Evolutionary conservation across 257 asterid species (phyloP).

Genomic region (Eustoma russellianum): DNA sequence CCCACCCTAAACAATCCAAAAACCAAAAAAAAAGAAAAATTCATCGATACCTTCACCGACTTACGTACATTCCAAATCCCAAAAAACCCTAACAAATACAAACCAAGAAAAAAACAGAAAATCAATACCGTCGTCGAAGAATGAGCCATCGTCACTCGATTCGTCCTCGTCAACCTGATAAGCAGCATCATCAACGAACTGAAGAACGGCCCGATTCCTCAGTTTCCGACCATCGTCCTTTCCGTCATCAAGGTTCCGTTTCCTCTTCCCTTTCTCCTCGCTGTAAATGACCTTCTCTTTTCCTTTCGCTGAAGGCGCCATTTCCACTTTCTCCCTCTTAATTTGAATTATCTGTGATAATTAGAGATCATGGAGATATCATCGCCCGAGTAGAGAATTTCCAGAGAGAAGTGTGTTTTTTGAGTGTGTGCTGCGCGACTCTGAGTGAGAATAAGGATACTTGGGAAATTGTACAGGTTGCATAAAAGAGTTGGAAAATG

Average conservation of each 20-base stretch:
- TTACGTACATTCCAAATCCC: neutral
- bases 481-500: neutral
- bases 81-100: neutral
- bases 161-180: constrained; percentile 48
- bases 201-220: constrained; percentile 44
- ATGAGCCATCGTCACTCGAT: constrained; percentile 45
- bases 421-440: too few species aligned
- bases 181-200: constrained; percentile 63
- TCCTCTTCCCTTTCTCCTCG: constrained; percentile 51
- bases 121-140: constrained; percentile 21
- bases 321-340: constrained; percentile 6
- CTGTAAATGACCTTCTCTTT: constrained; percentile 65
- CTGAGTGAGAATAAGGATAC: too few species aligned
- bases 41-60: constrained; percentile 6
- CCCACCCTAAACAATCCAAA: neutral
- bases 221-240: constrained; percentile 47
- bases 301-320: constrained; percentile 61
- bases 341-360: neutral
- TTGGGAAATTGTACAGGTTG: too few species aligned
- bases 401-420: neutral
- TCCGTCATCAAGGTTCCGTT: constrained; percentile 18
- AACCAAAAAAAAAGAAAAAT: neutral
- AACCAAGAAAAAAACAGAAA: neutral
- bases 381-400: neutral
- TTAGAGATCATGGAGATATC: constrained; percentile 1